Evolutionary conservation across 495 filamentous ascomycete species (phyloP), one percentile per base, ranked within the genome.

Genomic region (Trichoderma virens): DNA sequence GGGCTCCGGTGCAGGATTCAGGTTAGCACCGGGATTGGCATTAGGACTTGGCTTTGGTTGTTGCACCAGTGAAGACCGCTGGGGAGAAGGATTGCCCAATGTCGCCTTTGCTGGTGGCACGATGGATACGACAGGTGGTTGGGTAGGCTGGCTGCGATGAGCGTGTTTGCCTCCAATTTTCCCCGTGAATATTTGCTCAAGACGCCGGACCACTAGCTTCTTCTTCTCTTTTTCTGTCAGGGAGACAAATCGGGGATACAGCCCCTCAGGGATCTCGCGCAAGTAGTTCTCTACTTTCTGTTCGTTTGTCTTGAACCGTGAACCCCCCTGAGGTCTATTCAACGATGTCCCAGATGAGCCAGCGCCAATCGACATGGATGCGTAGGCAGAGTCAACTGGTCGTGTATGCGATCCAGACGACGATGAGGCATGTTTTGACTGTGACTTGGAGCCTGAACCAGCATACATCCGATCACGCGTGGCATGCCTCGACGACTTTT

Each of bases 111-210:
- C 5, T 13, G 27, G 23, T 23, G 62, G 23, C 1, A 45, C 23
- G 14, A 66, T 65, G 3, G 68, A 61, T 30, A 34, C 7, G 5
- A 47, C 34, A 30, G 63, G 61, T 2, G 41, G 18, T 23, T 66
- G 25, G 8, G 0, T 16, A 30, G 51, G 11, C 3, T 31, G 51
- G 11, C 16, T 56, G 7, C 6, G 5, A 3, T 25, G 23, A 9
- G 65, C 30, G 34, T 66, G 59, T 7, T 73, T 66, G 16, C 75
- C 76, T 18, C 77, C 76, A 31, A 79, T 77, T 64, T 85, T 87
- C 7, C 90, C 90, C n/a, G 88, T 89, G 64, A 92, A 93, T 4
- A 93, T 78, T 62, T 91, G 87, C 70, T 93, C 90, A 6, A 93
- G 71, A 35, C 87, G 80, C 64, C 81, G 77, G 27, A 91, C 90